A percentile compares a stretch with the other conserved stretches of the same genome.
phyloP scores from a whole-genome alignment of 805 yeast species.

The Scheffersomyces ergatensis region DNA sequence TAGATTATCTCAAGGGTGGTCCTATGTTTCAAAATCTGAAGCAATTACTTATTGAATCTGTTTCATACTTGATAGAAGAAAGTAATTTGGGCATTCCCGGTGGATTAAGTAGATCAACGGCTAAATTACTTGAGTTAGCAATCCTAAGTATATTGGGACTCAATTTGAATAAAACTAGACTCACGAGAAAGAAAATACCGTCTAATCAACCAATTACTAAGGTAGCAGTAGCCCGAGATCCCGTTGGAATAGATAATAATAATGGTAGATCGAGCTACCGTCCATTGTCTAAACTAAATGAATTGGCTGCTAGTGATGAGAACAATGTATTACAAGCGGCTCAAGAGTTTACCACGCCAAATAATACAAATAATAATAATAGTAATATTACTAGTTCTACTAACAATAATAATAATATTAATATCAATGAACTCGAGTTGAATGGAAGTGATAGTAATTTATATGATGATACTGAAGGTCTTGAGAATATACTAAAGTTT shows the following conservation, averaged over 20 bases:
- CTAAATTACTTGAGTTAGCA: constrained; percentile 56
- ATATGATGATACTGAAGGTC: constrained; percentile 5
- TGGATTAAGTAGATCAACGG: constrained; percentile 54
- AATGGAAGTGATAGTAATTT: constrained; percentile 1
- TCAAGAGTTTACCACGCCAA: neutral
- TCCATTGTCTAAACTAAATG: neutral
- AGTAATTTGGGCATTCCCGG: constrained; percentile 58
- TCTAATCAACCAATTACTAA: constrained; percentile 16
- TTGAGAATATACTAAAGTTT: constrained; percentile 25
- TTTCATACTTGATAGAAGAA: constrained; percentile 51
- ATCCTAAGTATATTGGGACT: constrained; percentile 62
- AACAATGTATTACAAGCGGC: neutral
- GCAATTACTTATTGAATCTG: constrained; percentile 47
- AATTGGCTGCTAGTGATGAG: neutral
- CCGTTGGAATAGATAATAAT: constrained; percentile 1
- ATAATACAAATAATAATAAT: neutral
- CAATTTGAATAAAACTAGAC: constrained; percentile 23
- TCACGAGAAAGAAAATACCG: constrained; percentile 12
- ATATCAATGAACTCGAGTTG: neutral
- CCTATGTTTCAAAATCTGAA: constrained; percentile 72
- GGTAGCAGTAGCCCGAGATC: constrained; percentile 22
- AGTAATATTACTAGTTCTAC: neutral
- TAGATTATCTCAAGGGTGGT: constrained; percentile 84
- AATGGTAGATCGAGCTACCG: neutral
- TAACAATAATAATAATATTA: too few relatives aligned